Evolutionary conservation across 768 basidiomycete species (phyloP).

Genomic region (Hygrocybe coccinea): DNA sequence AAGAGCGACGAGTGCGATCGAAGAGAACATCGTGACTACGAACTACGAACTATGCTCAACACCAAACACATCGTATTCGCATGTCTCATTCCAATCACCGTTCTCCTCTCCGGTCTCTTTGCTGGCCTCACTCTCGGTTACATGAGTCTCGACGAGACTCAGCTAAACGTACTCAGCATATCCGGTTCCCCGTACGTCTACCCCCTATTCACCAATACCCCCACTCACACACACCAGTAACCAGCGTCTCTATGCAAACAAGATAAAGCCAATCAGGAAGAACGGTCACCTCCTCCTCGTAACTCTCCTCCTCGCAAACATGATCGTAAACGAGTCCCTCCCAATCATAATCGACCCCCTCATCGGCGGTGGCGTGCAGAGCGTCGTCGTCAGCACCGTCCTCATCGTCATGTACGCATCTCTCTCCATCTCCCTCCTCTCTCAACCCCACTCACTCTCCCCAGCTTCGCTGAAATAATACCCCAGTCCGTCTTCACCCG

Average conservation of each 20-base stretch:
- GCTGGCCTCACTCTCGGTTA: constrained; percentile 90
- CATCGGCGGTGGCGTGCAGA: constrained; percentile 71
- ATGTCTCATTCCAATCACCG: constrained; percentile 76
- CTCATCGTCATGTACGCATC: constrained; percentile 79
- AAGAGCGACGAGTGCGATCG: no score
- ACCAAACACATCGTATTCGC: constrained; percentile 33
- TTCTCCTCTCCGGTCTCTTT: constrained; percentile 78
- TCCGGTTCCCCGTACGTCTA: constrained; percentile 71
- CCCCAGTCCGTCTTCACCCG: constrained; percentile 91
- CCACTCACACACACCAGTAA: constrained; percentile 39
- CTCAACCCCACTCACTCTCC: constrained; percentile 3
- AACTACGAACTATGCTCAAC: no score
- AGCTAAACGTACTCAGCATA: constrained; percentile 80
- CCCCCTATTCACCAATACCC: constrained; percentile 4
- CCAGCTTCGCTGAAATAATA: constrained; percentile 85
- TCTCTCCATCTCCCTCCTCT: constrained; percentile 7
- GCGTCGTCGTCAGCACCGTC: constrained; percentile 77
- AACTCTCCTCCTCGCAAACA: constrained; percentile 79
- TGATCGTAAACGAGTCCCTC: constrained; percentile 87
- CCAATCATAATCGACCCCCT: constrained; percentile 79
- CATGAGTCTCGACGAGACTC: constrained; percentile 90
- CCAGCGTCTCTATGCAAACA: constrained; percentile 75
- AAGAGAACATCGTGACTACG: no score
- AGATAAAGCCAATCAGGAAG: constrained; percentile 81
- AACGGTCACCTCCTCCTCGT: constrained; percentile 81